phyloP scores from a whole-genome alignment of 2,329 filamentous ascomycete species.

The Rutstroemia sp. region DNA sequence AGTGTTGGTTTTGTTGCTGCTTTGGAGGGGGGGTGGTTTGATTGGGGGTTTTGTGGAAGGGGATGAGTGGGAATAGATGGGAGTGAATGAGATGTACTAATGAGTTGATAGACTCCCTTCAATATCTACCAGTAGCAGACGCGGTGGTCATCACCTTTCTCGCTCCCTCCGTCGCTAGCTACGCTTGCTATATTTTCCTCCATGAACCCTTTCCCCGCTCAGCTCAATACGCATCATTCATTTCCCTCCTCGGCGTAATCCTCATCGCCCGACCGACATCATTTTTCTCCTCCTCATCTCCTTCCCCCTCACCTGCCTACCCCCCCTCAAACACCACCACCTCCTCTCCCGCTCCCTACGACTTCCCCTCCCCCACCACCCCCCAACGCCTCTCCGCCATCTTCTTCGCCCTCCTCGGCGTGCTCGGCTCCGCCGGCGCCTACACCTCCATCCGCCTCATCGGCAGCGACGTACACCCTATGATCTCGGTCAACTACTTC shows the following conservation, averaged over 20 bases:
- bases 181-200: slow-evolving; percentile 66
- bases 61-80: neutral
- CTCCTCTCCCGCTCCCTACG: neutral
- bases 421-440: slow-evolving; percentile 66
- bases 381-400: slow-evolving; percentile 51
- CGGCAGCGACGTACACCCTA: slow-evolving; percentile 69
- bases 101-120: slow-evolving; percentile 28
- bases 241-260: slow-evolving; percentile 74
- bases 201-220: slow-evolving; percentile 69
- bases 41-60: neutral
- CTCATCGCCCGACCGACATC: slow-evolving; percentile 62
- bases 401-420: slow-evolving; percentile 65
- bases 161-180: slow-evolving; percentile 72
- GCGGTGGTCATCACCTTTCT: slow-evolving; percentile 88
- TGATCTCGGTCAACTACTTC: slow-evolving; percentile 87
- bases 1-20: neutral
- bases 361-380: slow-evolving; percentile 18
- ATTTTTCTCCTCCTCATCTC: neutral
- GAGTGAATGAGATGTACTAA: neutral
- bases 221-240: slow-evolving; percentile 67
- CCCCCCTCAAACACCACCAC: slow-evolving; percentile 9
- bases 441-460: slow-evolving; percentile 74
- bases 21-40: too few species aligned
- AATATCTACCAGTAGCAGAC: slow-evolving; percentile 79
- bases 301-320: too few species aligned